These are phyloP conservation scores for Blastobotrys persicus DNA, from an alignment of 1,139 yeast genomes.

Conservation along the genomic window DNA sequence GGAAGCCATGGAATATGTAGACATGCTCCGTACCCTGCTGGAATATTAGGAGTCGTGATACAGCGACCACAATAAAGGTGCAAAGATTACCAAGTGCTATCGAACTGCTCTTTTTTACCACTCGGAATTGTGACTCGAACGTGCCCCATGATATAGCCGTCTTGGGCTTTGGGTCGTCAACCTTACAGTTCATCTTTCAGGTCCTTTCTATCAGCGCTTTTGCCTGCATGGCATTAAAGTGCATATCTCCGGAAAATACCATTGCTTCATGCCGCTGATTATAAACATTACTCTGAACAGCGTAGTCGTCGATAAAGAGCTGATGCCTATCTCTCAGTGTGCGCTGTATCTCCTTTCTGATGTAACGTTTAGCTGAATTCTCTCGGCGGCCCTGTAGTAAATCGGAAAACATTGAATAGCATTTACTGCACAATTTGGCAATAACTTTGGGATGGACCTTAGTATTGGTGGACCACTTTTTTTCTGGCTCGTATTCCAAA, in stretches of 20 bases:
- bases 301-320: neutral
- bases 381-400: neutral
- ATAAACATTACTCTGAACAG: neutral
- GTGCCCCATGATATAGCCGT: no score
- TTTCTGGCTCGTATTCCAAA: neutral
- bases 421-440: neutral
- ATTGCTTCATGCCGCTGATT: neutral
- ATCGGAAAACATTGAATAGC: neutral
- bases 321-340: neutral
- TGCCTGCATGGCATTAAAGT: neutral
- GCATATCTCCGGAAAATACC: constrained; percentile 4
- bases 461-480: no score
- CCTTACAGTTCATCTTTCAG: neutral
- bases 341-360: neutral
- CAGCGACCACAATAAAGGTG: no score
- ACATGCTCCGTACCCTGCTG: neutral
- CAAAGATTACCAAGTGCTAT: no score
- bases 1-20: neutral
- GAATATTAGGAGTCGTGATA: no score
- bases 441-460: no score
- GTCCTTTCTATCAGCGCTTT: neutral
- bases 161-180: no score
- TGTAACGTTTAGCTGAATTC: neutral
- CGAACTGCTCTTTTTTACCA: neutral
- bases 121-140: neutral